A percentile compares a stretch with the other conserved stretches of the same genome.
These are phyloP conservation scores for Helichrysum umbraculigerum DNA, from an alignment of 129 eudicot species.

Conservation along the genomic window DNA sequence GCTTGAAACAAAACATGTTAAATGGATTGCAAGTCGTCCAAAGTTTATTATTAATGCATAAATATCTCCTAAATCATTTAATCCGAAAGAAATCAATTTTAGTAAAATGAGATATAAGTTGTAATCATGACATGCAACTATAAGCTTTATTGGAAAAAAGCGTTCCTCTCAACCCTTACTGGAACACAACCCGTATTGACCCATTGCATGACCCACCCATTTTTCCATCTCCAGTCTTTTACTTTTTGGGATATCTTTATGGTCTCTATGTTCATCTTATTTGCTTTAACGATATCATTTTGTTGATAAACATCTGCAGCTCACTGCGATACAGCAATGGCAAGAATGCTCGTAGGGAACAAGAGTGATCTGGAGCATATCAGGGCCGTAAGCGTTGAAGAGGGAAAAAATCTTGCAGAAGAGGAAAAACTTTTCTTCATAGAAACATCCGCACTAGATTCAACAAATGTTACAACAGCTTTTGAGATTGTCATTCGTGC, in stretches of 20 bases:
- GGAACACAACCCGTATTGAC: background rate
- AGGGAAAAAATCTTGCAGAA: constrained; percentile 76
- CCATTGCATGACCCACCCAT: background rate
- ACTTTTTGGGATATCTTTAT: background rate
- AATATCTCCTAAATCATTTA: background rate
- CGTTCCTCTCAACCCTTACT: too few relatives aligned
- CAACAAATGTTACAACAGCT: constrained; percentile 70
- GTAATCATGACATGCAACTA: too few relatives aligned
- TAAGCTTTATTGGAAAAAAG: too few relatives aligned
- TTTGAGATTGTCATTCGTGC: constrained; percentile 78
- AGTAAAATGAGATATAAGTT: too few relatives aligned
- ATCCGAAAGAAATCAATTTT: background rate
- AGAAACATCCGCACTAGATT: constrained; percentile 84
- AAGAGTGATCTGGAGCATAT: constrained; percentile 77
- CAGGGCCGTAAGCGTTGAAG: constrained; percentile 69
- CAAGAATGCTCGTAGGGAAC: constrained; percentile 84
- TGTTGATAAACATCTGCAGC: constrained; percentile 44
- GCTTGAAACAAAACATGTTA: background rate
- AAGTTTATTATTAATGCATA: too few relatives aligned
- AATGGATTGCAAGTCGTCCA: background rate
- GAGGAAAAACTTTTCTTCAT: constrained; percentile 86
- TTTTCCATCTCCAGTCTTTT: background rate
- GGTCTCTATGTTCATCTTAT: background rate
- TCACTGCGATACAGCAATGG: constrained; percentile 80
- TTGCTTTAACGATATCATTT: constrained; percentile 5